Evolutionary conservation across 768 basidiomycete species (phyloP), one percentile per base, ranked within the genome.

Genomic region (Ramaria sp.): DNA sequence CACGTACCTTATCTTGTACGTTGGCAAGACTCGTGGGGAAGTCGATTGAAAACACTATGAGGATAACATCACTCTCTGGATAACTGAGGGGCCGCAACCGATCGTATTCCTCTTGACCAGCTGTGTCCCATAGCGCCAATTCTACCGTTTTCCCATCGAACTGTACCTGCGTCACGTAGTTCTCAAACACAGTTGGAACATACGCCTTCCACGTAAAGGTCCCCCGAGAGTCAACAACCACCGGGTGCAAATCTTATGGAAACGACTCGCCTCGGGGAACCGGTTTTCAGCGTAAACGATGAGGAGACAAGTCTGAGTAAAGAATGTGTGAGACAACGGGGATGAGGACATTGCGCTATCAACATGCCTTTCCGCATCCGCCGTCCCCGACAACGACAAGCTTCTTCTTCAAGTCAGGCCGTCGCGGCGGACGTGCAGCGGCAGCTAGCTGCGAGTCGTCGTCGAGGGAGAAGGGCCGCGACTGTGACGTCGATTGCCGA

Each of bases 51-150:
- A 95, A 96, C 30, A 94, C 91, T 63, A 95, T 89, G 63, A 95
- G 85, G 64, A 95, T 91, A 59, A 91, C 88, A 66, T 91, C 81
- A 75, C 84, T 87, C 69, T 92, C 89, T 19, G 90, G 88, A 63
- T 92, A 91, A 68, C 85, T 88, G 60, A 92, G 75, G 19, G 89
- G 88, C 62, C 89, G 78, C 56, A 93, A 78, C 60, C 88, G 79
- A 69, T 94, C 91, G 70, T 96, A 97, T 73, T 97, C 93, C 71
- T 97, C 93, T 69, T 96, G 93, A 27, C 93, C 93, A 0, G 93
- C 93, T 0, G 93, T 97, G 71, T 97, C 93, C 92, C 95, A 99
- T 17, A 99, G 77, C n/a, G 96, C 95, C 43, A 99, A 80, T 66
- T 96, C 91, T 60, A 99, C 83, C 19, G 88, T 75, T 71, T 92